Base-by-base conservation (phyloP, 495 filamentous ascomycete species). In the Penicillium longicatenatum region DNA sequence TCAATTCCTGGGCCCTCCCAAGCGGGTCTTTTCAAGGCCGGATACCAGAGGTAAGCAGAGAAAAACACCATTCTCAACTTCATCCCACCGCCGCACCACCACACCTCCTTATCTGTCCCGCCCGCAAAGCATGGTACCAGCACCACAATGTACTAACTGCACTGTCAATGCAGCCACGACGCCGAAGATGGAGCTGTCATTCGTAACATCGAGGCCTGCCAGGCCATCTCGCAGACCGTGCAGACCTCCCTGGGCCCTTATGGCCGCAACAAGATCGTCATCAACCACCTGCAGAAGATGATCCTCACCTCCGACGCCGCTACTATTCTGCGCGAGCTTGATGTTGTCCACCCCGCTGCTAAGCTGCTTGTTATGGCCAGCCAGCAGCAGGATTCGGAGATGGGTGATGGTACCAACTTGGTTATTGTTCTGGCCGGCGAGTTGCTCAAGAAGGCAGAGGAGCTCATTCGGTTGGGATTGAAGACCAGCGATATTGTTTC, bases 271-370 rank as follows among this genome's bases (percentile, higher is more conserved):
- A 99, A 99, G 81, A 97, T 99, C 74, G 91, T 99, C 79, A 97
- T 99, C 82, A 99, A 98, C 78, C 95, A 99, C 79, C 82, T 99
- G 57, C 92, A 97, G 77, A 99, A 99, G 82, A 97, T 98, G 94
- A 93, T 97, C 60, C 83, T 99, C 57, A 99, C 95, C 57, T 97
- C 92, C 45, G 95, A 99, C 71, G 95, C 95, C 39, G 95, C 95
- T 60, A 97, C 94, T 24, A 99, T 99, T 61, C 81, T 99, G 53
- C 89, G 92, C 66, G 95, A 99, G 74, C 83, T 99, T 70, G 95
- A 99, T 69, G 95, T 99, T 45, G 93, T 99, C 30, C 95, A 99
- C 76, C 95, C 95, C 55, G 95, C 95, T 41, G 95, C 95, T 11
- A 99, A 99, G 76, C 79, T 99, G 50, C 78, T 98, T n/a, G 95